Evolutionary conservation across 225 moss, liverwort and hornwort species (phyloP).

Genomic region (Marchantia polymorpha): DNA sequence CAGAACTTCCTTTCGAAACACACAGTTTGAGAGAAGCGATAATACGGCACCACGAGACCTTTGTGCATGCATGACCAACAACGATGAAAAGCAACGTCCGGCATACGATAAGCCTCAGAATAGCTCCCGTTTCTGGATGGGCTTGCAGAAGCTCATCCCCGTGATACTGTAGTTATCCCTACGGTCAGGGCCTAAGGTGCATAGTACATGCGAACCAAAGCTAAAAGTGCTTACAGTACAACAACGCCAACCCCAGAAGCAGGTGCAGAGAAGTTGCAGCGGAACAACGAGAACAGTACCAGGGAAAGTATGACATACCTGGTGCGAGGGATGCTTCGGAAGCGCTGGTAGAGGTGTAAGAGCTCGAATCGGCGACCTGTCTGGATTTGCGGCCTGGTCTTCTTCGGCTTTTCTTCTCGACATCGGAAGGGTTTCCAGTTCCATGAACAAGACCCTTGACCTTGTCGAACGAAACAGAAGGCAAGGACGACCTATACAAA

Average conservation of each 20-base stretch:
- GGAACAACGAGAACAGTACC: not conserved
- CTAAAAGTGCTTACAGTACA: not conserved
- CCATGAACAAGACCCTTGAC: conserved; percentile 10
- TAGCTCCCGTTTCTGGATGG: not conserved
- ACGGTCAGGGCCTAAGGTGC: not conserved
- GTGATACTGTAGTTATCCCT: not conserved
- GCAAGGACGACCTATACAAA: conserved; percentile 24
- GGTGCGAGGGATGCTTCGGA: conserved; percentile 11
- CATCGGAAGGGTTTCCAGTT: conserved; percentile 33
- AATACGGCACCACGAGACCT: too few species aligned
- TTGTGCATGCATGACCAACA: not conserved
- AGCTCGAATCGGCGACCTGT: conserved; percentile 39
- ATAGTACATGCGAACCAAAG: not conserved
- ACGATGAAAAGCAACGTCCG: not conserved
- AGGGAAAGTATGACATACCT: not conserved
- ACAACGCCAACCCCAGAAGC: not conserved
- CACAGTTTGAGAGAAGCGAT: too few species aligned
- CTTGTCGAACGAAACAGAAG: conserved; percentile 28
- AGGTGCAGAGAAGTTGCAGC: not conserved
- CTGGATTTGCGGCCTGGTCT: conserved; percentile 48
- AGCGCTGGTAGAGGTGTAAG: not conserved
- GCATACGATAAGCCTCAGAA: not conserved
- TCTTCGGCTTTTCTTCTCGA: conserved; percentile 45
- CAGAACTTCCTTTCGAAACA: too few species aligned
- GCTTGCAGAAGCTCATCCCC: not conserved